Percentiles rank a stretch among this genome's conserved stretches.
phyloP scores from a whole-genome alignment of 768 basidiomycete genomes.

The Podaxis sp. region DNA sequence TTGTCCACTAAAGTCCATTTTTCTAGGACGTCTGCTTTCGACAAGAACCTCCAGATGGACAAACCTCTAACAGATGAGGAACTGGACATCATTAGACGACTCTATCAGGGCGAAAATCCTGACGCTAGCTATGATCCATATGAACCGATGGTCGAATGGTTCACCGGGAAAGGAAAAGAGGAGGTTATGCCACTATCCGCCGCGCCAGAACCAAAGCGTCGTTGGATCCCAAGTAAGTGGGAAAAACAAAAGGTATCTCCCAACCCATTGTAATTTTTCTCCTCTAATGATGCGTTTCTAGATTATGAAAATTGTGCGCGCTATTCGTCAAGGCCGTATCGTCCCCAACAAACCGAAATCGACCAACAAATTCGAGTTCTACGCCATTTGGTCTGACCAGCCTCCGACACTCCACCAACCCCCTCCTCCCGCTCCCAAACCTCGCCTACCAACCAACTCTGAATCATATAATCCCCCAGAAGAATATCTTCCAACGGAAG shows the following conservation, averaged over 20 bases:
- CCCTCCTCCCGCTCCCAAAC: conserved; percentile 91
- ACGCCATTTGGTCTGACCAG: conserved; percentile 82
- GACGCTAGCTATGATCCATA: conserved; percentile 91
- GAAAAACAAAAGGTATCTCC: conserved; percentile 90
- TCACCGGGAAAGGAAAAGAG: conserved; percentile 93
- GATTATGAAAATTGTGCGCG: conserved; percentile 99
- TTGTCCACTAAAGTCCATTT: background rate
- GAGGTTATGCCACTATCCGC: conserved; percentile 91
- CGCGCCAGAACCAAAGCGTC: conserved; percentile 91
- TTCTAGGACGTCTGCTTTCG: conserved; percentile 86
- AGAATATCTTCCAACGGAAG: conserved; percentile 87
- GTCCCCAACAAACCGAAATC: conserved; percentile 84
- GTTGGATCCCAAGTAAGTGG: conserved; percentile 99
- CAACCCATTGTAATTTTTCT: background rate
- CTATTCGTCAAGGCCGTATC: conserved; percentile 95
- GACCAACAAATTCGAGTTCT: conserved; percentile 64
- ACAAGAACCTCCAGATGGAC: conserved; percentile 82
- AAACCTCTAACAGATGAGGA: conserved; percentile 87
- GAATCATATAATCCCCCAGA: conserved; percentile 99
- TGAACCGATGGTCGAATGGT: conserved; percentile 94
- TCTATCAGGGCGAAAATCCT: conserved; percentile 91
- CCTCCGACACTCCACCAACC: conserved; percentile 73
- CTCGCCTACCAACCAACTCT: conserved; percentile 83
- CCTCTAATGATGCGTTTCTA: conserved; percentile 27
- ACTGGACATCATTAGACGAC: conserved; percentile 88